Evolutionary conservation across 495 filamentous ascomycete species (phyloP).

Genomic region (Aspergillus affinis): DNA sequence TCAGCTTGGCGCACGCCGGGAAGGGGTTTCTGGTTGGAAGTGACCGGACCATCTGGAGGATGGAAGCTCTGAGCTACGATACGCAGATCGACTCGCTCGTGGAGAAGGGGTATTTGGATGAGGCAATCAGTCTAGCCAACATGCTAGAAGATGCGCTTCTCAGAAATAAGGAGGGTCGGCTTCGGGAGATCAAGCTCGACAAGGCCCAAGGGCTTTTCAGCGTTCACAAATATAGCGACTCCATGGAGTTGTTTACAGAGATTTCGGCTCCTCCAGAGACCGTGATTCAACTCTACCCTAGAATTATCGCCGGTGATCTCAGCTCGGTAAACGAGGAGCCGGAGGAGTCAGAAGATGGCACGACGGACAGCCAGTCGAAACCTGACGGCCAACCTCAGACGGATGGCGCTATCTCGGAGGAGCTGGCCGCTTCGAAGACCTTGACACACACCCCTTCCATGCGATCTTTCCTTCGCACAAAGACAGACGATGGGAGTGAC

Average conservation of each 20-base stretch:
- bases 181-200: conserved; percentile 81
- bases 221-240: conserved; percentile 79
- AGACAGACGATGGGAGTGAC: conserved; percentile 43
- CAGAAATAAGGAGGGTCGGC: conserved; percentile 73
- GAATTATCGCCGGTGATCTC: conserved; percentile 77
- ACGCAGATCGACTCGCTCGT: conserved; percentile 85
- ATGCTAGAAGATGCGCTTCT: conserved; percentile 93
- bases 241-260: conserved; percentile 86
- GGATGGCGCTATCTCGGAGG: conserved; percentile 30
- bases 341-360: conserved; percentile 47
- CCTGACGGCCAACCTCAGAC: conserved; percentile 25
- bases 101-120: conserved; percentile 73
- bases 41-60: conserved; percentile 89
- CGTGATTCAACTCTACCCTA: conserved; percentile 84
- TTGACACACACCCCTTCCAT: conserved; percentile 54
- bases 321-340: conserved; percentile 55
- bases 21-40: conserved; percentile 92
- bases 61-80: conserved; percentile 92
- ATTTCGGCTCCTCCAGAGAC: conserved; percentile 85
- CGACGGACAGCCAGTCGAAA: conserved; percentile 22
- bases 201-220: conserved; percentile 87
- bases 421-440: conserved; percentile 16
- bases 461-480: conserved; percentile 50
- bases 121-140: conserved; percentile 82
- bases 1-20: conserved; percentile 87